Evolutionary conservation across 1,284 basidiomycete species (phyloP).

Genomic region (Kwoniella shivajii): DNA sequence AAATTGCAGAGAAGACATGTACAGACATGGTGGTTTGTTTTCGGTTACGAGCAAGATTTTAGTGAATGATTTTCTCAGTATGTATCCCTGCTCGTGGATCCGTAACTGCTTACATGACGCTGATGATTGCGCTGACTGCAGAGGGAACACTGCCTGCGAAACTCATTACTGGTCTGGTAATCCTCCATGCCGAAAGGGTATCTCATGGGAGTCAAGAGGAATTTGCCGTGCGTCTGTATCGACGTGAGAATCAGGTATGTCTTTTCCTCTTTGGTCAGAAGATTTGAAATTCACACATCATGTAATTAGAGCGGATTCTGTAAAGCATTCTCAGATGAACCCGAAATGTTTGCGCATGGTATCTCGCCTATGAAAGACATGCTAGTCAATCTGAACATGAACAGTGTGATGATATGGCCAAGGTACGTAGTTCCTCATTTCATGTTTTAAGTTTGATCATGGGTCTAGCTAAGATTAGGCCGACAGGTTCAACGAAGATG

Average conservation of each 20-base stretch:
- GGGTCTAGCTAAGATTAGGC: constrained; percentile 1
- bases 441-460: too few relatives aligned
- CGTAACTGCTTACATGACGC: background rate
- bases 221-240: constrained; percentile 84
- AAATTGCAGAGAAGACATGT: constrained; percentile 82
- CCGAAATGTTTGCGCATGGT: constrained; percentile 89
- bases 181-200: constrained; percentile 91
- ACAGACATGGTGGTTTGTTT: constrained; percentile 83
- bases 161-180: constrained; percentile 85
- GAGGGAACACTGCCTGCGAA: constrained; percentile 75
- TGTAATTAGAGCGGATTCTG: constrained; percentile 78
- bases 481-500: constrained; percentile 84
- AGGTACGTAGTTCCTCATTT: constrained; percentile 59
- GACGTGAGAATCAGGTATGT: constrained; percentile 72
- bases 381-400: constrained; percentile 87
- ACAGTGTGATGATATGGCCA: constrained; percentile 87
- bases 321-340: constrained; percentile 96
- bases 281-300: background rate
- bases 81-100: constrained; percentile 9
- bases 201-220: constrained; percentile 82
- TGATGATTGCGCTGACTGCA: constrained; percentile 7
- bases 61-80: constrained; percentile 88
- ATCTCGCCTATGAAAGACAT: constrained; percentile 88
- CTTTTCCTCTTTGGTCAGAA: background rate
- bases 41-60: constrained; percentile 93